phyloP scores from a whole-genome alignment of 495 filamentous ascomycete genomes.

The Elaphomyces granulatus region DNA sequence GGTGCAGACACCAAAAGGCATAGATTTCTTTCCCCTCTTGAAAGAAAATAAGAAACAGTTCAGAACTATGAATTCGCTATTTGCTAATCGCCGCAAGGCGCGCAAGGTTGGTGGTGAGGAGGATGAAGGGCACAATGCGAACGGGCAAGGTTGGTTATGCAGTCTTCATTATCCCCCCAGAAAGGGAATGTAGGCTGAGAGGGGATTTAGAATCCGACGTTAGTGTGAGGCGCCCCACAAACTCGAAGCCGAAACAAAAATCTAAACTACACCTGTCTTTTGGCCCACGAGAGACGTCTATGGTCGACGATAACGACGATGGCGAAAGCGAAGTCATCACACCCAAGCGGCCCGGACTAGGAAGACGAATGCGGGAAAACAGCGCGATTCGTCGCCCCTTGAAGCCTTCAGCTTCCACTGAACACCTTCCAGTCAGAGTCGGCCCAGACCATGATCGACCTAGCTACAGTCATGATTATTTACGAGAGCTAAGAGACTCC shows the following conservation, averaged over 20 bases:
- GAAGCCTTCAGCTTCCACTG: conserved; percentile 25
- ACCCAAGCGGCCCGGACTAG: conserved; percentile 56
- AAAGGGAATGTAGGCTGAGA: too few relatives aligned
- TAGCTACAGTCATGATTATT: conserved; percentile 72
- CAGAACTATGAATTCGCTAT: conserved; percentile 45
- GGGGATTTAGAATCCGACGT: not conserved
- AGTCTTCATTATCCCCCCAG: too few relatives aligned
- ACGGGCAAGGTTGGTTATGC: too few relatives aligned
- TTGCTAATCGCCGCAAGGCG: conserved; percentile 54
- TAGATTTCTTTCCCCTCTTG: too few relatives aligned
- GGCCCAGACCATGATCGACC: conserved; percentile 55
- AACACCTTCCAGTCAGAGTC: conserved; percentile 39
- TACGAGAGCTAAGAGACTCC: conserved; percentile 68
- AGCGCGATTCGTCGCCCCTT: conserved; percentile 45
- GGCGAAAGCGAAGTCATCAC: conserved; percentile 44
- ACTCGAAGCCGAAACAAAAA: conserved; percentile 46
- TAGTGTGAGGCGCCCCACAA: conserved; percentile 27
- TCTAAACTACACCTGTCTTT: conserved; percentile 62
- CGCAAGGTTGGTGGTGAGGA: conserved; percentile 52
- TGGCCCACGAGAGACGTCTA: conserved; percentile 44
- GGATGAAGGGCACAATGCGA: conserved; percentile 52
- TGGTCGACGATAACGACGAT: conserved; percentile 37
- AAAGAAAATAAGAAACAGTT: not conserved
- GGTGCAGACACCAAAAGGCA: too few relatives aligned
- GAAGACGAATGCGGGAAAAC: conserved; percentile 54